These are phyloP conservation scores for Vachellia collinsii DNA, from an alignment of 306 rosid species.

Conservation along the genomic window DNA sequence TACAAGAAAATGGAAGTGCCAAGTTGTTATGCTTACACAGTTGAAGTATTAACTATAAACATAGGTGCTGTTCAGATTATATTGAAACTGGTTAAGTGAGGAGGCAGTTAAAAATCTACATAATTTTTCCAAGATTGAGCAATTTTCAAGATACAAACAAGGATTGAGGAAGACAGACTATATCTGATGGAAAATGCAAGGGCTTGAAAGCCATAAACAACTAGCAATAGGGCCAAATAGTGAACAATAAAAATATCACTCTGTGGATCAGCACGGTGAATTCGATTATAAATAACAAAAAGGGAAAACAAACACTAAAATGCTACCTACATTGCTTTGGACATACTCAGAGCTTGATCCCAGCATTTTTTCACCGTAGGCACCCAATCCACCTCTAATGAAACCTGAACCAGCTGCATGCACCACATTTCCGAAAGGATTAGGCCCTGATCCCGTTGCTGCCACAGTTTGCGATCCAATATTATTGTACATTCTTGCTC, in stretches of 20 bases:
- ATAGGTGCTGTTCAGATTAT: constrained; percentile 13
- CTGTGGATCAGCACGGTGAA: constrained; percentile 40
- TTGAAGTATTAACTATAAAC: constrained; percentile 5
- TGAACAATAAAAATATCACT: neutral
- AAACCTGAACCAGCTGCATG: constrained; percentile 80
- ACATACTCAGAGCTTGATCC: constrained; percentile 87
- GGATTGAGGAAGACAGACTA: neutral
- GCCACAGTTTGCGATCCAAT: constrained; percentile 58
- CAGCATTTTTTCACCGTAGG: constrained; percentile 78
- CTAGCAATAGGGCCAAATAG: neutral
- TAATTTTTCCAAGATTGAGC: constrained; percentile 10
- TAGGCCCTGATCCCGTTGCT: constrained; percentile 55
- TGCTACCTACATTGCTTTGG: constrained; percentile 79
- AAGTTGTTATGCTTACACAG: neutral
- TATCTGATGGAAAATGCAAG: neutral
- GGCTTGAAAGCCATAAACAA: constrained; percentile 2
- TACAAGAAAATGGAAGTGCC: neutral
- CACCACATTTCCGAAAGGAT: constrained; percentile 73
- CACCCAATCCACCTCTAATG: constrained; percentile 85
- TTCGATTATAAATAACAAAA: neutral
- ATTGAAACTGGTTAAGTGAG: constrained; percentile 5
- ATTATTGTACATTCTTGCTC: constrained; percentile 63
- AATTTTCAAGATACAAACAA: constrained; percentile 9
- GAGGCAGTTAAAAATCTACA: neutral
- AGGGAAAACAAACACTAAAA: constrained; percentile 27